Evolutionary conservation across 768 basidiomycete species (phyloP), one percentile per base, ranked within the genome.

Genomic region (Chalciporus sphaerocephalus): DNA sequence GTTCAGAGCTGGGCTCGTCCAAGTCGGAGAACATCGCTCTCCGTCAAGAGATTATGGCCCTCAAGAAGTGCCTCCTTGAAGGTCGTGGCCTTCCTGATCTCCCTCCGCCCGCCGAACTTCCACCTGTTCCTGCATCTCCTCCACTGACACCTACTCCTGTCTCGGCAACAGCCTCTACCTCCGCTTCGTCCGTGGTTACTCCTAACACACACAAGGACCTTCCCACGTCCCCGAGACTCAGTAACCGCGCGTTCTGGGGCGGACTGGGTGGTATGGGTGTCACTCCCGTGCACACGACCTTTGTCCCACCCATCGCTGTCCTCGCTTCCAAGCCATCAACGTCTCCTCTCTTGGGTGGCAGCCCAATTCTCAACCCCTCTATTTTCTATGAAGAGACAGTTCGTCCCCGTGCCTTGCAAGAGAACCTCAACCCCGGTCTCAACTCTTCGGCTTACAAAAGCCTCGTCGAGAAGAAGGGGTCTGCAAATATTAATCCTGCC

Each of bases 1-100:
- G 87, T 40, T 71, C 80, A 12, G 91, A 97, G 61, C 79, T 96
- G 16, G 87, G 87, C 28, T 78, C 79, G 1, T 83, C 82, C 18
- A 79, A 79, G 61, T 80, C 78, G 2, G 93, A 97, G 71, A 95
- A 95, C 61, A 66, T 76, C 15, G 92, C 90, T 4, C 72, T 96
- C 22, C 75, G 87, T 0, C 81, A 87, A 55, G 89, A 91, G 65
- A 82, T 92, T 40, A 67, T 74, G 0, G 71, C 81, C 3, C 74
- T 92, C 56, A 91, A 92, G 69, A 80, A 77, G 43, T 78, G 83
- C 20, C 75, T 92, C 30, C 74, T 92, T 32, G 80, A 83, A 5
- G 81, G 83, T 9, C 79, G 87, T 37, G 78, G 69, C 18, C 60
- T 69, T 4, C 69, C 69, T 7, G 62, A 69, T 45, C 69, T 76